Percentiles rank a stretch among this genome's conserved stretches.
Evolutionary conservation across 106 monocot genomes (phyloP).

Genomic region (Allium fistulosum): DNA sequence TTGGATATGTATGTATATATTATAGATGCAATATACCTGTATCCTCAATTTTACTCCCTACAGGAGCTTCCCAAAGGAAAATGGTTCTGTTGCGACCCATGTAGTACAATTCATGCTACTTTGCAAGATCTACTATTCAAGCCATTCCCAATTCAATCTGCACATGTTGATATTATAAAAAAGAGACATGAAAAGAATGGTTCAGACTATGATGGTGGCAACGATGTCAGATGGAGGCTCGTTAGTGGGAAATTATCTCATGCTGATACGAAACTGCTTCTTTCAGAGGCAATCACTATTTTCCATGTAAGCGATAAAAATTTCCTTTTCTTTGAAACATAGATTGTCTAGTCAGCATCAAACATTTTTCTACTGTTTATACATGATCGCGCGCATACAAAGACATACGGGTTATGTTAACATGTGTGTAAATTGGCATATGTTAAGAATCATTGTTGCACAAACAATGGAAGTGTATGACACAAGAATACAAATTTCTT

Average conservation of each 20-base stretch:
- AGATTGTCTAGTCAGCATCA: not conserved
- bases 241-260: conserved; percentile 59
- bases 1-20: too few relatives aligned
- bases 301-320: conserved; percentile 65
- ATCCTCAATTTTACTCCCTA: not conserved
- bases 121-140: conserved; percentile 55
- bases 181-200: conserved; percentile 50
- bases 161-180: conserved; percentile 48
- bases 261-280: conserved; percentile 48
- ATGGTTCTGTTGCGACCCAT: conserved; percentile 80
- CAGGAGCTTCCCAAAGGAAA: conserved; percentile 84
- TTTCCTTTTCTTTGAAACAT: not conserved
- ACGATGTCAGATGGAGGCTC: conserved; percentile 82
- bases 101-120: conserved; percentile 48
- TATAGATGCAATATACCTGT: too few relatives aligned
- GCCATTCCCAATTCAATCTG: conserved; percentile 29
- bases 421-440: not conserved
- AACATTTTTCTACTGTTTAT: not conserved
- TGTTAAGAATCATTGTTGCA: too few relatives aligned
- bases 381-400: not conserved
- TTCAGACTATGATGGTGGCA: conserved; percentile 12
- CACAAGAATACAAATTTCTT: too few relatives aligned
- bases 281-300: conserved; percentile 70
- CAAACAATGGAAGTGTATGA: too few relatives aligned
- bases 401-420: not conserved